A percentile compares a stretch with the other conserved stretches of the same genome.
Evolutionary conservation across 2,329 filamentous ascomycete species (phyloP).

Genomic region (Eurotiales sp.): DNA sequence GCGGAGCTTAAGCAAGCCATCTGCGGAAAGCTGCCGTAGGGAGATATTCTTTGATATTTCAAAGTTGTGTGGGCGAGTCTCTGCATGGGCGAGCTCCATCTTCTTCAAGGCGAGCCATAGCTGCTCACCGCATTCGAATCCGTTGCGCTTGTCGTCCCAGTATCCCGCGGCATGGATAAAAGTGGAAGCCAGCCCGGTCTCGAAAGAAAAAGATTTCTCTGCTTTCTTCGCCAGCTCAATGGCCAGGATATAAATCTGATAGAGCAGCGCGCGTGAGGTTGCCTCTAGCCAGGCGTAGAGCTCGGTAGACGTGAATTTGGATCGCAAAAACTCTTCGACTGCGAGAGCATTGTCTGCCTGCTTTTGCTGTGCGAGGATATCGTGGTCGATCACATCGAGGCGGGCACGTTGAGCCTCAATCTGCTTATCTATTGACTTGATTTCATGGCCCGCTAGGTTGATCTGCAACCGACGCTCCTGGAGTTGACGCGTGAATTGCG

Average conservation of each 20-base stretch:
- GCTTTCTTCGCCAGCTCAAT: conserved; percentile 24
- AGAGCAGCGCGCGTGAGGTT: too few species aligned
- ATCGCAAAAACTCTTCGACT: too few species aligned
- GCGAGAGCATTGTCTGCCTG: too few species aligned
- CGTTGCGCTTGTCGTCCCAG: conserved; percentile 23
- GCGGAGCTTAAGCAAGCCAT: conserved; percentile 25
- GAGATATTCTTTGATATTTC: conserved; percentile 32
- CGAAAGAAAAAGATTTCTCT: conserved; percentile 24
- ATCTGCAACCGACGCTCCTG: conserved; percentile 26
- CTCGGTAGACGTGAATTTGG: too few species aligned
- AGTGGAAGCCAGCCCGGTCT: conserved; percentile 19
- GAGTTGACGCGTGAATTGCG: conserved; percentile 17
- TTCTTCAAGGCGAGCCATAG: conserved; percentile 24
- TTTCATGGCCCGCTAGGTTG: conserved; percentile 26
- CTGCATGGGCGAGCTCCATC: conserved; percentile 23
- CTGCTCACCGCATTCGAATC: conserved; percentile 25
- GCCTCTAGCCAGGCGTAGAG: too few species aligned
- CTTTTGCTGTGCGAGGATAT: too few species aligned
- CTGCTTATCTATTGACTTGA: conserved; percentile 27
- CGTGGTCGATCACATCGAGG: too few species aligned
- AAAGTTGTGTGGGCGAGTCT: conserved; percentile 21
- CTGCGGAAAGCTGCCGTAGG: conserved; percentile 25
- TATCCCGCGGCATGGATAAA: conserved; percentile 20
- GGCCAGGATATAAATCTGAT: too few species aligned
- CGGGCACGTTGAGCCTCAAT: too few species aligned